Base-by-base conservation (phyloP, 2,329 filamentous ascomycete species). In the Hypoxylon sp. region DNA sequence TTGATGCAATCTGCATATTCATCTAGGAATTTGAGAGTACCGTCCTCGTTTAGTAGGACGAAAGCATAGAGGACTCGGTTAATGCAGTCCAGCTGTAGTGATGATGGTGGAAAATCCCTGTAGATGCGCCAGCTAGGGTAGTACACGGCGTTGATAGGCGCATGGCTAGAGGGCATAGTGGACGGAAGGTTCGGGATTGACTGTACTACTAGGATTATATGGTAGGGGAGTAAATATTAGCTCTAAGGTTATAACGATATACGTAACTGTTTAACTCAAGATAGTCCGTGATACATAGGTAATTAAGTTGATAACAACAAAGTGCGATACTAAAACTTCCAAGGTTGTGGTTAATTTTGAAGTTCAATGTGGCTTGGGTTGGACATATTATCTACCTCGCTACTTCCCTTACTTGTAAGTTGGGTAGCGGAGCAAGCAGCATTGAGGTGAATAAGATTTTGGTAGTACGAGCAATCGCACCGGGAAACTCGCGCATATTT, bases 1-100 rank as follows among this genome's bases (percentile, higher is more conserved):
- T 89, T 90, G 69, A 86, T 82, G 2, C 84, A 78, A 76, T 92
- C 90, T 17, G 88, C 89, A 82, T 87, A 90, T 74, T 90, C 87
- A 78, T 92, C 90, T 63, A 88, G 86, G 51, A 89, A 83, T 82
- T 88, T 73, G 0, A 81, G 73, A 33, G 74, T 74, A 8, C 76
- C 78, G 65, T 80, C 75, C 14, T 72, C 72, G 52, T 80, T 79
- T 29, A 78, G 44, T 74, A 83, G 85, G 66, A 85, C 85, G 82
- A 89, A 89, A 56, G 87, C 86, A 75, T 89, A 89, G 75, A 87
- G 87, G n/a, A 88, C 80, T 72, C 88, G 86, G 26, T 87, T 86
- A 53, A 89, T 82, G 63, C 84, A 84, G 55, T 84, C 83, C 68
- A 87, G 78, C 68, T 85, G 84, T 56, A 89, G 75, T 2, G 84